Percentiles rank a stretch among this genome's conserved stretches.
phyloP scores from a whole-genome alignment of 179 eudicot species.

The Spinacia oleracea region DNA sequence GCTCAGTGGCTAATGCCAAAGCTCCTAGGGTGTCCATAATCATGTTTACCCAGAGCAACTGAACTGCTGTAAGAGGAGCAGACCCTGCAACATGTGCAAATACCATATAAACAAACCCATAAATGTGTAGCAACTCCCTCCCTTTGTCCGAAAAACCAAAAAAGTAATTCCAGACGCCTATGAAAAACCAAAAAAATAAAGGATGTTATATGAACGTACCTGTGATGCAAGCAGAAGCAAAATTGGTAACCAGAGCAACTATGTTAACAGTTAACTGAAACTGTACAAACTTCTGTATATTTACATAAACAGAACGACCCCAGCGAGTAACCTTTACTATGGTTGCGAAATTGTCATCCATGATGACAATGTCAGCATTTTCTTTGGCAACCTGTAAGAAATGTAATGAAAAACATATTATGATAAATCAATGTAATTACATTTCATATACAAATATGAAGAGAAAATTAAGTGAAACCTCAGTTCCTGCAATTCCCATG shows the following conservation, averaged over 20 bases:
- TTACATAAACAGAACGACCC: conserved; percentile 84
- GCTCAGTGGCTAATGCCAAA: conserved; percentile 84
- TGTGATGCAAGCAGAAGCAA: conserved; percentile 73
- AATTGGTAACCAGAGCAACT: conserved; percentile 79
- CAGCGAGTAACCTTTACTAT: conserved; percentile 71
- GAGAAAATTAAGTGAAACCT: conserved; percentile 40
- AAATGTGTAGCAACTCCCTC: too few species aligned
- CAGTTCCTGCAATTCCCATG: conserved; percentile 94
- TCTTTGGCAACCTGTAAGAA: conserved; percentile 76
- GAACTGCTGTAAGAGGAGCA: conserved; percentile 90
- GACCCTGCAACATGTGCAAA: conserved; percentile 47
- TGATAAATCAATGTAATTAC: not conserved
- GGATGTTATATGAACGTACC: conserved; percentile 38
- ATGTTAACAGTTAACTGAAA: conserved; percentile 84
- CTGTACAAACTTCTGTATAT: conserved; percentile 88
- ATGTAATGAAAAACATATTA: not conserved
- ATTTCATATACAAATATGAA: not conserved
- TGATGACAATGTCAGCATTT: conserved; percentile 73
- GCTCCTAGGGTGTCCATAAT: conserved; percentile 96
- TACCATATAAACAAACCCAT: not conserved
- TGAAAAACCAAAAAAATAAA: not conserved
- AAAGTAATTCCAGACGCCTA: too few species aligned
- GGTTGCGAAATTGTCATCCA: conserved; percentile 81
- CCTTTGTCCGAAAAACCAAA: too few species aligned
- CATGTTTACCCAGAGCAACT: conserved; percentile 94